These are phyloP conservation scores for Xerocomus nothofagi DNA, from an alignment of 1,284 basidiomycete genomes.

Conservation along the genomic window DNA sequence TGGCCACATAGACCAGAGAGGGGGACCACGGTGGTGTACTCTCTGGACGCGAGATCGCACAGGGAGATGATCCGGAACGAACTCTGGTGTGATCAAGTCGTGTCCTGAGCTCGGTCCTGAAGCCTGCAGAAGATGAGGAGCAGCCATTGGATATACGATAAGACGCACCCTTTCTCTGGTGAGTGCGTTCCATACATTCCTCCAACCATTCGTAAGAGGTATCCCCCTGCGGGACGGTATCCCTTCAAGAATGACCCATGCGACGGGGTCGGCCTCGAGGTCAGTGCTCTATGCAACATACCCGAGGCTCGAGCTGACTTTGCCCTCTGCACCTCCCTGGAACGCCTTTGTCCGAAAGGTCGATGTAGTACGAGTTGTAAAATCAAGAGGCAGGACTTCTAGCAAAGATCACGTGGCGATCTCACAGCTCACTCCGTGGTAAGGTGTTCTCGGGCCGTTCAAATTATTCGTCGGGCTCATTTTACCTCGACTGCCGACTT, in stretches of 20 bases:
- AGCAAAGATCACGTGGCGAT: no score
- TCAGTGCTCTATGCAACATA: slow-evolving; percentile 77
- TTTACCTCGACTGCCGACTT: no score
- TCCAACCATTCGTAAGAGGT: slow-evolving; percentile 70
- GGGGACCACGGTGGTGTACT: slow-evolving; percentile 60
- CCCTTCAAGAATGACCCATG: slow-evolving; percentile 84
- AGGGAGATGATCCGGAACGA: slow-evolving; percentile 78
- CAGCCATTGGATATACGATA: background rate
- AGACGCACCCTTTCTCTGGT: slow-evolving; percentile 64
- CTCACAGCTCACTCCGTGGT: no score
- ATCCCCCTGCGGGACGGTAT: slow-evolving; percentile 67
- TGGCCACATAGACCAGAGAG: slow-evolving; percentile 79
- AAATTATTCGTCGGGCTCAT: no score
- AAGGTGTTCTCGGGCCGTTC: no score
- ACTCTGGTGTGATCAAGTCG: slow-evolving; percentile 66
- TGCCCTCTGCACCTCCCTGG: slow-evolving; percentile 22
- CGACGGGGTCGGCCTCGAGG: slow-evolving; percentile 66
- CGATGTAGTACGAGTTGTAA: no score
- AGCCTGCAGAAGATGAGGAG: slow-evolving; percentile 49
- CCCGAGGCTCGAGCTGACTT: slow-evolving; percentile 79
- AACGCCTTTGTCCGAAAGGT: no score
- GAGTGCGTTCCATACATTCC: slow-evolving; percentile 71
- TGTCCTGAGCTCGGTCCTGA: slow-evolving; percentile 49
- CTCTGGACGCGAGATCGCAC: slow-evolving; percentile 49
- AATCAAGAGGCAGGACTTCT: no score